phyloP scores from a whole-genome alignment of 1,284 basidiomycete species.

The Sporisorium reilianum region DNA sequence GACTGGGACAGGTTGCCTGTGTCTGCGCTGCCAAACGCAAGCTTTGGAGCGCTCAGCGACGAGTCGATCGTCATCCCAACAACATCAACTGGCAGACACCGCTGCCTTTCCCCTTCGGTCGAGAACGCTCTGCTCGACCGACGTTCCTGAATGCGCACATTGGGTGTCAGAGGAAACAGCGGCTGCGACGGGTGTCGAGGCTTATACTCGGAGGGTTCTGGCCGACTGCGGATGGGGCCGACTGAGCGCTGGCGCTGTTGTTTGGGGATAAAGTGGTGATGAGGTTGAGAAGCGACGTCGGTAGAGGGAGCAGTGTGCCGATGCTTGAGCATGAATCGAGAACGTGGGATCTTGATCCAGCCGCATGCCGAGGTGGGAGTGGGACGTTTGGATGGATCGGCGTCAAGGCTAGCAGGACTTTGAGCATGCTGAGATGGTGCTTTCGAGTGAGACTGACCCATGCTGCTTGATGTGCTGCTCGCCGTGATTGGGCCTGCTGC shows the following conservation, averaged over 20 bases:
- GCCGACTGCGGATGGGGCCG: conserved; percentile 21
- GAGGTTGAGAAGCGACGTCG: conserved; percentile 1
- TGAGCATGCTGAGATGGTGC: conserved; percentile 3
- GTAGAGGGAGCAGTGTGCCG: not conserved
- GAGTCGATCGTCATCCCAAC: conserved; percentile 14
- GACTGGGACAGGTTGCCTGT: conserved; percentile 19
- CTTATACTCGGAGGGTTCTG: conserved; percentile 18
- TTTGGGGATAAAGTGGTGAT: conserved; percentile 25
- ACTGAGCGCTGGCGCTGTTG: conserved; percentile 22
- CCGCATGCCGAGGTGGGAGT: conserved; percentile 18
- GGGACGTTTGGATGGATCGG: conserved; percentile 2
- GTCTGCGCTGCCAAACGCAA: not conserved
- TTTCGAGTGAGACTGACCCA: conserved; percentile 36
- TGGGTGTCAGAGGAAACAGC: not conserved
- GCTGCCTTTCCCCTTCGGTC: not conserved
- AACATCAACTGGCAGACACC: conserved; percentile 1
- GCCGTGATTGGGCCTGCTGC: not conserved
- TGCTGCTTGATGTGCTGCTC: not conserved
- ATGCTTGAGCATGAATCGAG: conserved; percentile 6
- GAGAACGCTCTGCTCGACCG: not conserved
- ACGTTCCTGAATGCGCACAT: not conserved
- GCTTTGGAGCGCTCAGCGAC: not conserved
- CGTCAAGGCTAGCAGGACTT: not conserved
- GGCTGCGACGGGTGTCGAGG: not conserved
- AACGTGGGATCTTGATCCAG: conserved; percentile 25